Base-by-base conservation (phyloP, 2,329 filamentous ascomycete genomes). In the Sclerotinia minor region DNA sequence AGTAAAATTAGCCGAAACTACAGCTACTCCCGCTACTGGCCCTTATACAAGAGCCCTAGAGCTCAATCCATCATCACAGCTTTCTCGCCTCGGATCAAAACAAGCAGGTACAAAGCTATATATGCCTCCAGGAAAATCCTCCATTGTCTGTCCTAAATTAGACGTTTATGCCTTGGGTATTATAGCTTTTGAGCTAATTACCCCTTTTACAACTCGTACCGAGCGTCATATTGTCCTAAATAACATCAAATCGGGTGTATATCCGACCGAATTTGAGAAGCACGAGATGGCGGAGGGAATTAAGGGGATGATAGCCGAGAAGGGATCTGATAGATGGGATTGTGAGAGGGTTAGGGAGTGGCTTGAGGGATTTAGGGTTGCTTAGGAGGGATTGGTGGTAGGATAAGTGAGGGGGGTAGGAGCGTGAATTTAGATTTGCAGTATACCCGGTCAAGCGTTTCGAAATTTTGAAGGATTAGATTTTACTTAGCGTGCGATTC, bases 31-130 rank as follows among this genome's bases (percentile, higher is more conserved):
- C 50, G 49, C 21, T 52, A 54, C 38, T 8, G 44, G 52, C 7
- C 58, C 19, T 38, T 47, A 21, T 69, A 65, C 8, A 24, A 49
- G 52, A 64, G 35, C 26, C 8, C 19, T n/a, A 26, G 58, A 58
- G 19, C 41, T 57, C 21, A 64, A 64, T 19, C 38, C 64, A 24
- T 41, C 50, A 60, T 64, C 52, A 24, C 55, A 35, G 45, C 65
- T 57, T 65, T 68, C 47, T 53, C 69, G 24, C 21, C 63, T 41
- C 24, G 69, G 47, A n/a, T 69, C 72, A 5, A 70, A 4, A 45
- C 83, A 81, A 58, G 85, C 88, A 2, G 87, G 87, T 0, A 89
- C 87, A 0, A 83, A 86, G 67, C 84, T 88, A 69, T 89, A 90
- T 72, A 82, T 80, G 71, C 84, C 84, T 44, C 69, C 70, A n/a